Evolutionary conservation across 345 rosid species (phyloP), one percentile per base, ranked within the genome.

Genomic region (Mallotus nudiflorus): DNA sequence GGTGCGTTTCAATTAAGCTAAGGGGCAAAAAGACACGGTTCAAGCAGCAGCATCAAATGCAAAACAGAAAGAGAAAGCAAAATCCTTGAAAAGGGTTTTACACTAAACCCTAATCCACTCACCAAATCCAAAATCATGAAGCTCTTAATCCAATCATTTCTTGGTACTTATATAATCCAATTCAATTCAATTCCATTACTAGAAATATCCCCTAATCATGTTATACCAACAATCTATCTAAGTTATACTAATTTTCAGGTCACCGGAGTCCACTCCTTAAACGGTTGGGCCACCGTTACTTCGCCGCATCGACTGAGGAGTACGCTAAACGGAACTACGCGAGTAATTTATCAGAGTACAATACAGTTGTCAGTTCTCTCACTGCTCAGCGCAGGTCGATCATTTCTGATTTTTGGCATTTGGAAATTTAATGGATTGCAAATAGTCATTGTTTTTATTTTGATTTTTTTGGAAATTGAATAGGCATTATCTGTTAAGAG

Each of bases 241-340:
- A n/a, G n/a, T n/a, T n/a, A n/a, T n/a, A n/a, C n/a, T n/a, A 1
- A 25, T 13, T 59, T 37, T 24, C 74, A 81, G 92, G 86, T 62
- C 70, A 66, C 71, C 82, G 77, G 74, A 75, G 76, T 63, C 67
- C 87, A 42, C 78, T 83, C 74, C 77, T 91, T 77, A 80, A 82
- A 71, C 67, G 74, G 31, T 24, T 84, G 31, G 80, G 88, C 68
- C 70, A 77, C 63, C 90, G 93, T 16, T 77, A 65, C 82, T 86
- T 75, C 33, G 78, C 90, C 45, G 83, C 88, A 3, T 52, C 82
- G 14, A 67, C 90, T 31, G 88, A 76, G 45, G 85, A 81, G 51
- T 76, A 87, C 62, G 76, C 87, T 11, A 86, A 82, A 83, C 81
- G 91, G 40, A 92, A 95, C 71, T 90, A 90, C 70, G 99, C 97